phyloP scores from a whole-genome alignment of 1,284 basidiomycete genomes.

The Amylostereum areolatum region DNA sequence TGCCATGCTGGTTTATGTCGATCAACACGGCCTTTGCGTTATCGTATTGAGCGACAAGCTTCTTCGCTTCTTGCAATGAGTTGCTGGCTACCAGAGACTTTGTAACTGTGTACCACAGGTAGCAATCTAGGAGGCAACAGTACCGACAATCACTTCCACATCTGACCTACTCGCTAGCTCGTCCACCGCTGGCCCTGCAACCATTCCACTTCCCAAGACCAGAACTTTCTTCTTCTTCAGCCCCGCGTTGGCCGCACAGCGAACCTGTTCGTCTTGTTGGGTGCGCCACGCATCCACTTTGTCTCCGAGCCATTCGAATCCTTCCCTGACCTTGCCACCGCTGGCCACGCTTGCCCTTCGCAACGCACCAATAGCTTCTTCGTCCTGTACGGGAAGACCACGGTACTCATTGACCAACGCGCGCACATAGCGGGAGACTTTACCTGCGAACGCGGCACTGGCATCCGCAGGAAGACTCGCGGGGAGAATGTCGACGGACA shows the following conservation, averaged over 20 bases:
- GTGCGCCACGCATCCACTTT: conserved; percentile 41
- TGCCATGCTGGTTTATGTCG: conserved; percentile 53
- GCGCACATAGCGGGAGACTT: conserved; percentile 64
- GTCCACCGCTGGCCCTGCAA: conserved; percentile 79
- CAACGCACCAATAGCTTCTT: conserved; percentile 37
- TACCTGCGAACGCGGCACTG: conserved; percentile 67
- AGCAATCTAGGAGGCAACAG: too few species aligned
- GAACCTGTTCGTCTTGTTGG: not conserved
- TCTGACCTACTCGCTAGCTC: conserved; percentile 57
- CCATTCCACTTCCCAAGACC: conserved; percentile 88
- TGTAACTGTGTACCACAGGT: too few species aligned
- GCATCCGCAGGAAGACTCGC: conserved; percentile 79
- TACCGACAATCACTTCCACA: conserved; percentile 72
- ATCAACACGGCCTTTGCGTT: conserved; percentile 58
- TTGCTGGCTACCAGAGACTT: conserved; percentile 59
- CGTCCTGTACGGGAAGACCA: conserved; percentile 14
- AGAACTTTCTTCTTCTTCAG: conserved; percentile 63
- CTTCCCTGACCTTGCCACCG: conserved; percentile 45
- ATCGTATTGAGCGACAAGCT: conserved; percentile 43
- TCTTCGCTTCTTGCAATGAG: conserved; percentile 53
- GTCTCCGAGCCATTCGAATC: conserved; percentile 56
- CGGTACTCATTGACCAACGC: conserved; percentile 42
- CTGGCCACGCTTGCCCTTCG: conserved; percentile 67
- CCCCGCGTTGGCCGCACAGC: not conserved
- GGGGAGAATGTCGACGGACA: conserved; percentile 87